These are phyloP conservation scores for Fraxinus platypoda DNA, from an alignment of 305 asterid genomes.

Conservation along the genomic window DNA sequence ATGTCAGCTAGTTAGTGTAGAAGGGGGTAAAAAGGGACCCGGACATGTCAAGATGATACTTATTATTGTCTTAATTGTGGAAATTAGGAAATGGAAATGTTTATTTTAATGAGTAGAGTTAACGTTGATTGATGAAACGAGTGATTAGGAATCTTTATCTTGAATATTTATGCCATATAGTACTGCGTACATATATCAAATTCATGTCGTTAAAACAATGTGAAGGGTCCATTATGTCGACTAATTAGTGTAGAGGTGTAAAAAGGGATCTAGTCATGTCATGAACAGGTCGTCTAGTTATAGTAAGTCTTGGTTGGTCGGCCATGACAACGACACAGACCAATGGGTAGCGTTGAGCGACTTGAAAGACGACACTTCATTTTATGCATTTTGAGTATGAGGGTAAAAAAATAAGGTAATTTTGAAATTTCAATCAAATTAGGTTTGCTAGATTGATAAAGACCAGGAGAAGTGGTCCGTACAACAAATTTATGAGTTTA, in stretches of 20 bases:
- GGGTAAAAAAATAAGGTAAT: too few relatives aligned
- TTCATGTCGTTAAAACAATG: not conserved
- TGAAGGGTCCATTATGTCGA: not conserved
- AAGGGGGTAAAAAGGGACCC: not conserved
- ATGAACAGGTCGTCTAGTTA: not conserved
- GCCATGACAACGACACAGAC: not conserved
- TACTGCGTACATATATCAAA: slow-evolving; percentile 6
- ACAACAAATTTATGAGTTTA: not conserved
- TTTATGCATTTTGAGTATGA: too few relatives aligned
- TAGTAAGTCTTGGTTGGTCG: not conserved
- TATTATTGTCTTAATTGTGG: slow-evolving; percentile 27
- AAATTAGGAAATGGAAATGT: slow-evolving; percentile 27
- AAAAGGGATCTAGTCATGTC: not conserved
- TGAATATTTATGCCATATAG: not conserved
- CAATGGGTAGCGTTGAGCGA: too few relatives aligned
- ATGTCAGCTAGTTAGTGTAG: too few relatives aligned
- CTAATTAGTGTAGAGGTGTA: not conserved
- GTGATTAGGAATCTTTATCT: slow-evolving; percentile 19
- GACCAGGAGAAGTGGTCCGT: not conserved
- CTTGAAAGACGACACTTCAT: too few relatives aligned
- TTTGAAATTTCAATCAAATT: not conserved
- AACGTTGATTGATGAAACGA: slow-evolving; percentile 44
- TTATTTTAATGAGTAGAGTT: slow-evolving; percentile 44
- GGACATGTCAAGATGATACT: slow-evolving; percentile 13
- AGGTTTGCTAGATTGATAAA: not conserved